Evolutionary conservation across 352 stramenopile species (phyloP).

Genomic region (Phytopythium litorale): DNA sequence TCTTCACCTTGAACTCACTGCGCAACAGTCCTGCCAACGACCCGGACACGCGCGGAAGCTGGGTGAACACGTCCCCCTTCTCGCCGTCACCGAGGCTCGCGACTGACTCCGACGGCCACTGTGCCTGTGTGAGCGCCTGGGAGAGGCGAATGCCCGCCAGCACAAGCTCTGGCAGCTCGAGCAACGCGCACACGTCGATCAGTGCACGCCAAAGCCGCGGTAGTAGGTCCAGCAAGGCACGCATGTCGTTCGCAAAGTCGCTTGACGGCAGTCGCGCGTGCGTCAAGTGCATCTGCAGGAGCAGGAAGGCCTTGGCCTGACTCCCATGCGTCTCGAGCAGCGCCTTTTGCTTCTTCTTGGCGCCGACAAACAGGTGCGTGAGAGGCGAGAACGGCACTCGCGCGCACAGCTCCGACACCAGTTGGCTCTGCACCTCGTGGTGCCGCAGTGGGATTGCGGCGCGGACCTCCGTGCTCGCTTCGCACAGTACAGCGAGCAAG

Average conservation of each 20-base stretch:
- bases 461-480: conserved; percentile 90
- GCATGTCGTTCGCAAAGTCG: conserved; percentile 98
- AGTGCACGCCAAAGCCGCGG: conserved; percentile 93
- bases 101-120: conserved; percentile 31
- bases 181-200: conserved; percentile 82
- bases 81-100: background rate
- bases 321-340: conserved; percentile 76
- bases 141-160: conserved; percentile 51
- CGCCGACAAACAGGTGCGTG: conserved; percentile 39
- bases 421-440: conserved; percentile 93
- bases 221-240: conserved; percentile 94
- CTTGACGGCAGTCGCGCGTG: conserved; percentile 93
- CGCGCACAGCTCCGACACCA: conserved; percentile 46
- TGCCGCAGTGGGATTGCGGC: conserved; percentile 95
- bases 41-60: conserved; percentile 41
- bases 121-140: conserved; percentile 48
- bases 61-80: conserved; percentile 21
- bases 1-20: conserved; percentile 22
- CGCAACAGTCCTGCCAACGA: conserved; percentile 25
- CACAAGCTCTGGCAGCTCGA: conserved; percentile 49
- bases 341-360: conserved; percentile 47
- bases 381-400: conserved; percentile 61
- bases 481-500: conserved; percentile 54
- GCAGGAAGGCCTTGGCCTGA: conserved; percentile 79
- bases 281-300: conserved; percentile 95